These are phyloP conservation scores for Physcomitrellopsis africana DNA, from an alignment of 225 moss, liverwort and hornwort genomes.

Conservation along the genomic window DNA sequence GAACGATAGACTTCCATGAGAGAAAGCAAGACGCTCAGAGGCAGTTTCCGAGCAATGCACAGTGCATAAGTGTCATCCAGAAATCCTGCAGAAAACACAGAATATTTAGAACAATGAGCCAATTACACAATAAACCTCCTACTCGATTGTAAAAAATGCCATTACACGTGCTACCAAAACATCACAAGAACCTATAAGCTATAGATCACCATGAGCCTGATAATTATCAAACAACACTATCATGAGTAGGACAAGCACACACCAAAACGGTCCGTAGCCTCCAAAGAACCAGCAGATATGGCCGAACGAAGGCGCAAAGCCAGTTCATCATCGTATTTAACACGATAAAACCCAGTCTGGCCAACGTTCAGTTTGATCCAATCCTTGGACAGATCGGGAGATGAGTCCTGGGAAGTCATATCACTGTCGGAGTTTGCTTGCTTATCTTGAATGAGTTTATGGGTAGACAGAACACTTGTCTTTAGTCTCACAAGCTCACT, in stretches of 20 bases:
- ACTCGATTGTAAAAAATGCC: background rate
- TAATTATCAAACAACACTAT: conserved; percentile 2
- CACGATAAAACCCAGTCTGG: conserved; percentile 80
- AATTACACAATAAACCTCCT: background rate
- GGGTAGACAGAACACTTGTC: conserved; percentile 52
- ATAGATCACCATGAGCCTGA: background rate
- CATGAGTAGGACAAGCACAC: conserved; percentile 8
- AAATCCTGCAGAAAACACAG: conserved; percentile 46
- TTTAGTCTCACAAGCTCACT: conserved; percentile 73
- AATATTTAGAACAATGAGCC: conserved; percentile 17
- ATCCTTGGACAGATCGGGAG: conserved; percentile 44
- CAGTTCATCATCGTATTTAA: conserved; percentile 71
- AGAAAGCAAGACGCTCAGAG: conserved; percentile 65
- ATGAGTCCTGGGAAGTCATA: conserved; percentile 24
- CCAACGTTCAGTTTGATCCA: conserved; percentile 80
- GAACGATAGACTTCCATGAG: conserved; percentile 73
- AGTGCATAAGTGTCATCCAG: conserved; percentile 76
- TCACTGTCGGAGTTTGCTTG: conserved; percentile 39
- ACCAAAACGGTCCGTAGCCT: conserved; percentile 81
- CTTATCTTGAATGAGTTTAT: conserved; percentile 30
- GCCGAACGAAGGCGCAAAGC: conserved; percentile 71
- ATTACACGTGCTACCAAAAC: conserved; percentile 1
- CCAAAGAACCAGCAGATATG: conserved; percentile 59
- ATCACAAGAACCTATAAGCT: background rate
- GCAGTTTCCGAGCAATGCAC: conserved; percentile 70